These are phyloP conservation scores for Triticum turgidum DNA, from an alignment of 176 grass and related monocot genomes.

Conservation along the genomic window DNA sequence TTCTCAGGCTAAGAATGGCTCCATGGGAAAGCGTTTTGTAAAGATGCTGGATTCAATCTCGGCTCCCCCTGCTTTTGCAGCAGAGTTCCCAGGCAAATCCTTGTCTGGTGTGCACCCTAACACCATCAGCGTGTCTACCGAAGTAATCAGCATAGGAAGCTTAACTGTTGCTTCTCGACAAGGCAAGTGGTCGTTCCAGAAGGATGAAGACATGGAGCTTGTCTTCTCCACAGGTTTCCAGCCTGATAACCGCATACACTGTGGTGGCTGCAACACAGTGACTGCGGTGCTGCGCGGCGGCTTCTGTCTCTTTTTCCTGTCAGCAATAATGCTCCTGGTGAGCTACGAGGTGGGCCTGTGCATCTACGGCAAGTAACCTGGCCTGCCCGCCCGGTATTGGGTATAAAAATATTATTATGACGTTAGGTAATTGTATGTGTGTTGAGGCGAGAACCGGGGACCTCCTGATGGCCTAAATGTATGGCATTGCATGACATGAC, in stretches of 20 bases:
- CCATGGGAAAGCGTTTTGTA: constrained; percentile 43
- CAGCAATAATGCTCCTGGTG: constrained; percentile 62
- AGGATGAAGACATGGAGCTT: constrained; percentile 50
- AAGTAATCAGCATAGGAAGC: constrained; percentile 57
- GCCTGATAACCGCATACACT: constrained; percentile 46
- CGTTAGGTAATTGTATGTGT: constrained; percentile 38
- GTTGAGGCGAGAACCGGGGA: constrained; percentile 34
- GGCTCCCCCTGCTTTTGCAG: constrained; percentile 79
- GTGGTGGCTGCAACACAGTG: constrained; percentile 38
- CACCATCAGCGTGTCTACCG: constrained; percentile 55
- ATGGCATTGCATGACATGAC: constrained; percentile 37
- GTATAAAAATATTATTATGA: constrained; percentile 27
- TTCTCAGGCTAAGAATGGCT: constrained; percentile 28
- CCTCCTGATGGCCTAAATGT: constrained; percentile 47
- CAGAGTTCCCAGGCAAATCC: constrained; percentile 56
- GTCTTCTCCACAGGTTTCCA: constrained; percentile 50
- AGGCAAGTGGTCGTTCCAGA: constrained; percentile 43
- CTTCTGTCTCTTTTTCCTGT: constrained; percentile 79
- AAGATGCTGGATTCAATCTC: constrained; percentile 76
- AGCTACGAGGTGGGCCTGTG: constrained; percentile 75
- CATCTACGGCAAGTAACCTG: constrained; percentile 62
- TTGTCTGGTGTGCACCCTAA: constrained; percentile 30
- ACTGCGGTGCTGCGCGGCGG: constrained; percentile 59
- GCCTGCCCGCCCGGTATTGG: neutral
- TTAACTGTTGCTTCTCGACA: constrained; percentile 28